Base-by-base conservation (phyloP, 306 rosid genomes). In the Psophocarpus tetragonolobus region DNA sequence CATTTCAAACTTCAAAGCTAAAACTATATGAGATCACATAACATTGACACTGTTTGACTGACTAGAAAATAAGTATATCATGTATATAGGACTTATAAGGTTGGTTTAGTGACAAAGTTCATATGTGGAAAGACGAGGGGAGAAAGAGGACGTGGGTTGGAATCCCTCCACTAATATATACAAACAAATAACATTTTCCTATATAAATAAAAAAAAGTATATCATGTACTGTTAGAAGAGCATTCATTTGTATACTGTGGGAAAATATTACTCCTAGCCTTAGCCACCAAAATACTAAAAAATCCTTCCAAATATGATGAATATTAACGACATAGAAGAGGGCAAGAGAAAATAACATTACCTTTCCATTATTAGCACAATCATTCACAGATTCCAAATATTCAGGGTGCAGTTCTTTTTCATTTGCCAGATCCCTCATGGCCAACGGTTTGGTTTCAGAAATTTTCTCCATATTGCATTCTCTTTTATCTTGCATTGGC, bases 341-440 rank as follows among this genome's bases (percentile, higher is more conserved):
- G 71, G 57, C 65, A 51, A 68, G 21, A 51, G 35, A 21, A 54
- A 71, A 56, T 23, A 26, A 29, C 60, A 42, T 27, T 86, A 87
- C 97, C 94, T 80, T 78, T 62, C 27, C 73, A 48, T 66, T 77
- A 74, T 80, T 77, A n/a, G 64, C 83, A 74, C 76, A 18, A 56
- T 74, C 71, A 73, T 47, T 82, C 23, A 33, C 50, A 51, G 73
- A 65, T 48, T 85, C 84, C 44, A 48, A 70, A 54, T 78, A 68
- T 48, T 79, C 79, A 5, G 6, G 78, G 78, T 21, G 29, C 65
- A 83, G 81, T 63, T 83, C 82, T 84, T 78, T 79, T 74, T 83
- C 78, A 75, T 61, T 75, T 50, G 80, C 51, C 23, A 83, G 79
- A 79, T 82, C 69, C 68, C 48, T 66, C 20, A 71, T 68, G 39